Evolutionary conservation across 2,329 filamentous ascomycete species (phyloP), one percentile per base, ranked within the genome.

Genomic region (Kalaharituber pfeilii): DNA sequence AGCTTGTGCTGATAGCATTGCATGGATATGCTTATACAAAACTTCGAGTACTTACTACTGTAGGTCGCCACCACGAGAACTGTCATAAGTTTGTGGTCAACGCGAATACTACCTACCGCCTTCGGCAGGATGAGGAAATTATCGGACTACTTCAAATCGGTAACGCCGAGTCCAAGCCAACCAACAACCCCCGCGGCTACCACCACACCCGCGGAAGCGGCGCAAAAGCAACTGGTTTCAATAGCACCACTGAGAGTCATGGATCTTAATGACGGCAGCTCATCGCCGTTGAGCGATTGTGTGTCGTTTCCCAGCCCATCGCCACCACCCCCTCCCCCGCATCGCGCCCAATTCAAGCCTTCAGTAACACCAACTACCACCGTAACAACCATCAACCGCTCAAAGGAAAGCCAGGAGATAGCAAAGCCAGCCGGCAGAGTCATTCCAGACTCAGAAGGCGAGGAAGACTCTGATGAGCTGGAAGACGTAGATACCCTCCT

Each of bases 361-460:
- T 25, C n/a, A 22, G 22, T 47, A 22, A 15, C 1, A 47, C 11
- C n/a, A 22, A 22, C 42, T 20, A 11, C 30, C 30, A 9, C 30
- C 30, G 30, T 9, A 36, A 36, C 30, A 9, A 36, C n/a, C 30
- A 9, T n/a, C 30, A 36, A 24, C 11, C n/a, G 22, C 11, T 20
- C 13, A 15, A 47, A 47, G 24, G 42, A 22, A 6, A 22, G 42
- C 24, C 22, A 47, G 11, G 24, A 47, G n/a, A 15, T 47, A n/a
- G n/a, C n/a, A n/a, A n/a, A n/a, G n/a, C n/a, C n/a, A n/a, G n/a
- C n/a, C n/a, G n/a, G n/a, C n/a, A n/a, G n/a, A n/a, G 53, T 69
- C 9, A 74, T 75, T 0, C 75, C 75, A 6, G 69, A 65, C 55
- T 69, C 73, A 8, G 76, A 76, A 60, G 69, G 73, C 29, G 59